Evolutionary conservation across 805 yeast species (phyloP).

Genomic region (Alloascoidea africana): DNA sequence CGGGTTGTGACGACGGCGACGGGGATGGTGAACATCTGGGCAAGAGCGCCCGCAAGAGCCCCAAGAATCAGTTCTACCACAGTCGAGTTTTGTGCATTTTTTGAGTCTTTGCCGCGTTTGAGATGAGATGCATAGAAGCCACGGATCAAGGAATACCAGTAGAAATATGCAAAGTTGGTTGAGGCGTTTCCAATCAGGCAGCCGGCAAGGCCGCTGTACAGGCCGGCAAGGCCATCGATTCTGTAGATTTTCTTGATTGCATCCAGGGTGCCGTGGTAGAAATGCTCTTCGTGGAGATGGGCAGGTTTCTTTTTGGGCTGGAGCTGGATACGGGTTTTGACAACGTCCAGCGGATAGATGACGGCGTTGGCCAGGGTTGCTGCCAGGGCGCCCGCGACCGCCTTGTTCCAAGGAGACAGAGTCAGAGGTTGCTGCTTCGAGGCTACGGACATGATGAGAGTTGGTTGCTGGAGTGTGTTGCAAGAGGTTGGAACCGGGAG

Average conservation of each 20-base stretch:
- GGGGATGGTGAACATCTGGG: conserved; percentile 73
- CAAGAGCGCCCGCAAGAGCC: conserved; percentile 68
- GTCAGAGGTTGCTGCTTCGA: too few relatives aligned
- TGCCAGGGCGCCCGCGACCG: conserved; percentile 71
- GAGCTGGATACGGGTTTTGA: conserved; percentile 65
- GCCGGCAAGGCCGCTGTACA: conserved; percentile 60
- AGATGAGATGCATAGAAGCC: conserved; percentile 31
- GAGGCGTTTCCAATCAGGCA: conserved; percentile 58
- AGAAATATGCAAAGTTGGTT: conserved; percentile 71
- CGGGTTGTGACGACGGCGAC: conserved; percentile 57
- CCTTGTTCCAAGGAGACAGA: conserved; percentile 63
- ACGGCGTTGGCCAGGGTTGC: conserved; percentile 65
- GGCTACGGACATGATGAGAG: too few relatives aligned
- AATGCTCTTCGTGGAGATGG: conserved; percentile 8
- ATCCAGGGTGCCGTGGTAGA: conserved; percentile 44
- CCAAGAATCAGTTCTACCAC: conserved; percentile 59
- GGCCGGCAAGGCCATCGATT: conserved; percentile 46
- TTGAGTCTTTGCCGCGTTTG: conserved; percentile 18
- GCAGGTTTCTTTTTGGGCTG: conserved; percentile 22
- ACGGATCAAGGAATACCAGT: conserved; percentile 71
- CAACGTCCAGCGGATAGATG: conserved; percentile 69
- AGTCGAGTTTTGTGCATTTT: conserved; percentile 26
- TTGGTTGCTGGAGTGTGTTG: too few relatives aligned
- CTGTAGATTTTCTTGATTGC: conserved; percentile 41
- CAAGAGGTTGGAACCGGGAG: too few relatives aligned